These are phyloP conservation scores for Boletellus deceptivus DNA, from an alignment of 1,284 basidiomycete species.

Conservation along the genomic window DNA sequence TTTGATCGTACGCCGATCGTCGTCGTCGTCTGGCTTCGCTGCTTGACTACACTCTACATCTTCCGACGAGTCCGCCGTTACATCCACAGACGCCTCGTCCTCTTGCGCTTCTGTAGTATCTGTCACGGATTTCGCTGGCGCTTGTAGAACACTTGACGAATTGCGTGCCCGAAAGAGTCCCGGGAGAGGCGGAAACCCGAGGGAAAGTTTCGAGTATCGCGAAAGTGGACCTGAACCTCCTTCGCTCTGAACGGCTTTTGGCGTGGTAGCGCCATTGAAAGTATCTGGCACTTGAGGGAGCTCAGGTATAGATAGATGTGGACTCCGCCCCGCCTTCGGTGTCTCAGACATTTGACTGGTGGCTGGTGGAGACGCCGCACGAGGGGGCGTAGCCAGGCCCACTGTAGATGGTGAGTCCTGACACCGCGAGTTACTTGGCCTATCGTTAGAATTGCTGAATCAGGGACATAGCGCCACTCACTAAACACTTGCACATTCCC, in stretches of 20 bases:
- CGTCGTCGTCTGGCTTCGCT: constrained; percentile 41
- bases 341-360: constrained; percentile 27
- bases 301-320: constrained; percentile 24
- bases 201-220: constrained; percentile 43
- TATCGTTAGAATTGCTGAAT: constrained; percentile 16
- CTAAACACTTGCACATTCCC: constrained; percentile 49
- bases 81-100: constrained; percentile 19
- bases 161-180: constrained; percentile 63
- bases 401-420: constrained; percentile 27
- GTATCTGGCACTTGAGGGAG: constrained; percentile 35
- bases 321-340: constrained; percentile 36
- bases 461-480: constrained; percentile 33
- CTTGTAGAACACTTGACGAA: constrained; percentile 39
- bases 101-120: constrained; percentile 27
- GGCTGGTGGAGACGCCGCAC: constrained; percentile 12
- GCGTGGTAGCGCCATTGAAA: constrained; percentile 56
- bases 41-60: constrained; percentile 3
- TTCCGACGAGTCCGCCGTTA: constrained; percentile 6
- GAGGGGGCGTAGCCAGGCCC: constrained; percentile 29
- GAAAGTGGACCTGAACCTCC: constrained; percentile 27
- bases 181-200: constrained; percentile 61
- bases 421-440: constrained; percentile 17
- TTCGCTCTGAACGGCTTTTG: constrained; percentile 37
- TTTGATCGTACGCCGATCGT: constrained; percentile 61
- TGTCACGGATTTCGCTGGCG: constrained; percentile 16